Evolutionary conservation across 2,329 filamentous ascomycete species (phyloP), one percentile per base, ranked within the genome.

Genomic region (Zalaria sp.): DNA sequence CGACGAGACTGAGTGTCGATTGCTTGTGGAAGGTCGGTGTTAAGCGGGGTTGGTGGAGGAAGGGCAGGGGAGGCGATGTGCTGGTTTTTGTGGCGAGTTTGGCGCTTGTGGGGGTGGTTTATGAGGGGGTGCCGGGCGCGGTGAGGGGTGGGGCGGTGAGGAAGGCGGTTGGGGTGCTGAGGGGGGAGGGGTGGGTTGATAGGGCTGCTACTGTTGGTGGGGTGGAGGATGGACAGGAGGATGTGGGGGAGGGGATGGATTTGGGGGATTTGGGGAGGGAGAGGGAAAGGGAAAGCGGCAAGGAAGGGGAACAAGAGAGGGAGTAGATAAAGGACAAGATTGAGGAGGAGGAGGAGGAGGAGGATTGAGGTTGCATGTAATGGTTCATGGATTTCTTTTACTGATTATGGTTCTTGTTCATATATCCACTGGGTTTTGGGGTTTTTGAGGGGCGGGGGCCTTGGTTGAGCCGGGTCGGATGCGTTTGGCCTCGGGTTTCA

Each of bases 1-100:
- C 77, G 48, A 77, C 83, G 27, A 73, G 88, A 2, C 66, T 80
- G n/a, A 86, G 81, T 45, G 68, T 94, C 27, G 83, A 93, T 57
- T 84, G 77, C 32, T 61, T 87, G 37, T 96, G 87, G 85, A 93
- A 93, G 67, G 85, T 93, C 0, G 87, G 88, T n/a, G 76, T 83
- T 42, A 96, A 96, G 76, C 70, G 81, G 29, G 75, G 85, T 1
- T 86, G 86, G 77, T 94, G 89, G 86, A 77, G 73, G 49, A 84
- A 84, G 7, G 72, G 91, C 57, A 76, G 73, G 53, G 83, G 84
- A 32, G 87, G 87, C 0, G 89, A 96, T 61, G 76, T 95, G 4
- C 75, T 81, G 65, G 66, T 96, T 3, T 88, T 96, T 55, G 81
- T 89, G 10, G 61, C 77, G 11, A 83, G 85, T 38, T 68, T 94